Evolutionary conservation across 2,329 filamentous ascomycete species (phyloP), one percentile per base, ranked within the genome.

Genomic region (Fusarium abutilonis): DNA sequence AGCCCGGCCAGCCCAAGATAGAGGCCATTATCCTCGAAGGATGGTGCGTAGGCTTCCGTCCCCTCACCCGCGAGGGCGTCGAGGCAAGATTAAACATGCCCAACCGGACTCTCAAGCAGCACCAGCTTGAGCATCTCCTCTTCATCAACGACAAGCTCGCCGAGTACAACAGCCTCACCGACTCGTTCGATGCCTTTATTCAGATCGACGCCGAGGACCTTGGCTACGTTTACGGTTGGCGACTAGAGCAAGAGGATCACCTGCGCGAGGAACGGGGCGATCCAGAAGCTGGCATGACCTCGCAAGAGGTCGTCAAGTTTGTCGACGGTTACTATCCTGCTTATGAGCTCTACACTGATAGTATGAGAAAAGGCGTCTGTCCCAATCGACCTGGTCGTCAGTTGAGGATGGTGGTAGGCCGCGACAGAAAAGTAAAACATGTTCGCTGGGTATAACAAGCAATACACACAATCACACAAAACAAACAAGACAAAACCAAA

Each of bases 11-110:
- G 49, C 74, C 72, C 3, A 79, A 75, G n/a, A 76, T 84, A 21
- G 76, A 84, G 21, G 86, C 94, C 7, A 83, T 97, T 19, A 85
- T 97, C 47, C 88, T 97, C 63, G 93, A 97, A 75, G 93, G 93
- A 15, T 97, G 93, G 93, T 95, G 90, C 74, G 87, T 96, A 11
- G 93, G 92, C 3, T 97, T 97, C 77, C 86, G 88, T 6, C 76
- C 89, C 1, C 75, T 93, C 11, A 68, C 78, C 28, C 75, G 82
- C 1, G 72, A 77, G n/a, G 80, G 83, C 6, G 73, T 85, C 4
- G 80, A 82, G 26, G 73, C 86, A 4, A 81, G 81, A 66, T 78
- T 80, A 71, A 83, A 82, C 74, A 76, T 79, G 48, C 77, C 76
- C 66, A 82, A 73, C 74, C 85, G 73, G 73, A 85, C 74, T 31